Conservation (phyloP, 345 rosid genomes). For the Syzygium grande region DNA sequence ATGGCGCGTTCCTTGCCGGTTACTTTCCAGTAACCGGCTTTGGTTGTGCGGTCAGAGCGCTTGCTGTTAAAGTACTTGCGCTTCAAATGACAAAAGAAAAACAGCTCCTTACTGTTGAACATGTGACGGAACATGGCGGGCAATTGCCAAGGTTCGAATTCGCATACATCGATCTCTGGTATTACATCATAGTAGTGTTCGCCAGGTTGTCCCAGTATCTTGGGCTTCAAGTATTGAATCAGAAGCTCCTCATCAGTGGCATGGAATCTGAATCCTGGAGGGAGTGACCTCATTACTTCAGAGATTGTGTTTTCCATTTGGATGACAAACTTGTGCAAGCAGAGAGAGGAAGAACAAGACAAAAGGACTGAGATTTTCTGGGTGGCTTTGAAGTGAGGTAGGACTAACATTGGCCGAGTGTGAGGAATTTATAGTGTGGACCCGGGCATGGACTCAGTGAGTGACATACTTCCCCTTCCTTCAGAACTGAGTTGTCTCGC, state of each 20-base stretch:
- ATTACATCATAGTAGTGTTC: background rate
- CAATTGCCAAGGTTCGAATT: slow-evolving; percentile 41
- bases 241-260: slow-evolving; percentile 41
- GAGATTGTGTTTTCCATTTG: background rate
- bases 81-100: slow-evolving; percentile 25
- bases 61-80: slow-evolving; percentile 13
- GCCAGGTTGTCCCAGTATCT: slow-evolving; percentile 6
- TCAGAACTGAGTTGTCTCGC: background rate
- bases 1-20: slow-evolving; percentile 21
- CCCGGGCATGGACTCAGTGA: background rate
- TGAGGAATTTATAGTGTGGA: background rate
- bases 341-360: background rate
- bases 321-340: background rate
- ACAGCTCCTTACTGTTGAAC: slow-evolving; percentile 19
- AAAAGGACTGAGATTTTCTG: background rate
- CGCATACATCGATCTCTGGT: slow-evolving; percentile 20
- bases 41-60: slow-evolving; percentile 11
- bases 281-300: background rate
- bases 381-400: background rate
- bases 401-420: background rate
- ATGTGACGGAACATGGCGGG: slow-evolving; percentile 7
- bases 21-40: slow-evolving; percentile 46
- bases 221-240: slow-evolving; percentile 17
- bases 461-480: background rate
- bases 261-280: slow-evolving; percentile 29